Conservation (phyloP, 306 rosid genomes). For the Corylus americana region DNA sequence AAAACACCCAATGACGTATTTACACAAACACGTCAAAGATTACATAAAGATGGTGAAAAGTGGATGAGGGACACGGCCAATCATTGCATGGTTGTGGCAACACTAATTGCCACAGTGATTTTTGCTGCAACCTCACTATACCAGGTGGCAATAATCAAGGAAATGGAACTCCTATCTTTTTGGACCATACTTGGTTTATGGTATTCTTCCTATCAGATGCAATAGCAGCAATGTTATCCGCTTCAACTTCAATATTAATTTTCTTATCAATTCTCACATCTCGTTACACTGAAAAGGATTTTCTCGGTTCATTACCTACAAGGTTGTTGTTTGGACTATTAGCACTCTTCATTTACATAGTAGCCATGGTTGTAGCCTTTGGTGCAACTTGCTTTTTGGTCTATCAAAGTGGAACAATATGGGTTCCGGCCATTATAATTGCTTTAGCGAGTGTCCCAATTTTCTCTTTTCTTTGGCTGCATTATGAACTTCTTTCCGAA, state of each 20-base stretch:
- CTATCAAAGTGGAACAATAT: not conserved
- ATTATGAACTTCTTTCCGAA: not conserved
- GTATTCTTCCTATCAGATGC: constrained; percentile 10
- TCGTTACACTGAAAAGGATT: too few species aligned
- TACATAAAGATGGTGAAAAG: constrained; percentile 34
- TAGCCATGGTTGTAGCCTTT: constrained; percentile 4
- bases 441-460: not conserved
- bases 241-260: too few species aligned
- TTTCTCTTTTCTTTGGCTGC: not conserved
- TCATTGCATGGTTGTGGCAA: constrained; percentile 48
- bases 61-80: constrained; percentile 57
- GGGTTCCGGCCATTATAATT: not conserved
- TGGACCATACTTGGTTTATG: not conserved
- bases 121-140: constrained; percentile 48
- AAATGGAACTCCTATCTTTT: not conserved
- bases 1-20: constrained; percentile 41
- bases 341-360: not conserved
- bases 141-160: constrained; percentile 43
- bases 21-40: constrained; percentile 23
- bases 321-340: not conserved
- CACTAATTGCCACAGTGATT: constrained; percentile 49
- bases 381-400: not conserved
- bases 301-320: not conserved
- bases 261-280: too few species aligned
- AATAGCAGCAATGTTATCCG: not conserved